phyloP scores from a whole-genome alignment of 2,329 filamentous ascomycete genomes.

The Aspergillus sojae region DNA sequence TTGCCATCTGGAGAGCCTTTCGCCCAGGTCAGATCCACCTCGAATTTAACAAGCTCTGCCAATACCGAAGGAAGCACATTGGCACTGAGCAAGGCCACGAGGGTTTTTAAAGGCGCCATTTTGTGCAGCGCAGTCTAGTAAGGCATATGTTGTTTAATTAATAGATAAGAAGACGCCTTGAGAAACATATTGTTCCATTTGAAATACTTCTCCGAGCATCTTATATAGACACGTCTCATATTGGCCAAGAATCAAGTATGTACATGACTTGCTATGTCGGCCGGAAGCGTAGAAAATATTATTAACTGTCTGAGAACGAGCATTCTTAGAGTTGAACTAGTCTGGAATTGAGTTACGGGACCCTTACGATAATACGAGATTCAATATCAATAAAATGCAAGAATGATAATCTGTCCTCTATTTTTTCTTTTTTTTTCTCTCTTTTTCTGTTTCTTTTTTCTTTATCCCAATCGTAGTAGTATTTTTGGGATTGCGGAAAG shows the following conservation, averaged over 20 bases:
- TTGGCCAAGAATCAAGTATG: neutral
- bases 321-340: neutral
- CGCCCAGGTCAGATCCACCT: constrained; percentile 36
- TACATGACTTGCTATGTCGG: neutral
- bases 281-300: neutral
- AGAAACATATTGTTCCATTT: neutral
- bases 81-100: neutral
- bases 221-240: neutral
- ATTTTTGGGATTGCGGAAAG: neutral
- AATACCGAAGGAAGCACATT: neutral
- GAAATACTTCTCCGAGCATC: neutral
- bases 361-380: neutral
- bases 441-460: neutral
- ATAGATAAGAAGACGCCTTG: neutral
- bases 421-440: neutral
- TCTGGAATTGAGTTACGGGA: neutral
- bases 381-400: neutral
- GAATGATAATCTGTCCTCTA: neutral
- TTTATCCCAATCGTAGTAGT: too few relatives aligned
- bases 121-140: neutral
- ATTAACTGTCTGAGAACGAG: neutral
- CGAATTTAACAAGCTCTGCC: constrained; percentile 5
- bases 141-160: neutral
- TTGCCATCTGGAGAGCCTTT: constrained; percentile 36
- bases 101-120: neutral